Evolutionary conservation across 805 yeast genomes (phyloP), one percentile per base, ranked within the genome.

Genomic region (Candida oleophila): DNA sequence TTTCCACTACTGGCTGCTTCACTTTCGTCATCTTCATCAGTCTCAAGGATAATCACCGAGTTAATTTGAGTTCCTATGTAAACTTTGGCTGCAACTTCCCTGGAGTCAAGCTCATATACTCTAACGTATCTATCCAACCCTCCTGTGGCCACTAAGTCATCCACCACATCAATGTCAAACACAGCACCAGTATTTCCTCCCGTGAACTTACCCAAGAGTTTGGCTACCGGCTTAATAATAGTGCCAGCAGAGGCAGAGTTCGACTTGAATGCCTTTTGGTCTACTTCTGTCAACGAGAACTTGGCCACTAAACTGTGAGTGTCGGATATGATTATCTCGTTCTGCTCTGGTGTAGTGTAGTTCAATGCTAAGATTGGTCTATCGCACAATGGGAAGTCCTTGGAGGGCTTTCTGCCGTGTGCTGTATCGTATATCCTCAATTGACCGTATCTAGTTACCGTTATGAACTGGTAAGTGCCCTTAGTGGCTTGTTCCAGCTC

Each of bases 71-170:
- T 79, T 1, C 95, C 96, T 22, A 85, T 57, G 56, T 79, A 92
- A 3, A 88, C 86, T 59, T 89, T 89, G 5, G 82, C 89, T 8
- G 81, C 65, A 42, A 81, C 70, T 38, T 79, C 78, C 43, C 95
- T 74, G 1, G 82, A 66, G 1, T 67, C 68, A 3, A 82, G 60
- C 49, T 89, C 85, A 64, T 79, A 92, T 3, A 87, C 88, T 48
- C 97, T 77, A 22, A 89, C 73, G 57, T 89, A 92, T 57, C 96
- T 76, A 60, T 94, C 99, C 19, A 91, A 75, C 0, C 97, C 96
- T 38, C 96, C 97, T 16, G 88, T 74, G 2, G 83, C 82, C 5
- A 91, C 57, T 22, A 85, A 59, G 8, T 73, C 72, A 3, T 69
- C 66, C 9, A 69, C 64, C 2, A 77, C 66, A 47, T 73, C 74